These are phyloP conservation scores for Prototheca cutis DNA, from an alignment of 163 green algal genomes.

Conservation along the genomic window DNA sequence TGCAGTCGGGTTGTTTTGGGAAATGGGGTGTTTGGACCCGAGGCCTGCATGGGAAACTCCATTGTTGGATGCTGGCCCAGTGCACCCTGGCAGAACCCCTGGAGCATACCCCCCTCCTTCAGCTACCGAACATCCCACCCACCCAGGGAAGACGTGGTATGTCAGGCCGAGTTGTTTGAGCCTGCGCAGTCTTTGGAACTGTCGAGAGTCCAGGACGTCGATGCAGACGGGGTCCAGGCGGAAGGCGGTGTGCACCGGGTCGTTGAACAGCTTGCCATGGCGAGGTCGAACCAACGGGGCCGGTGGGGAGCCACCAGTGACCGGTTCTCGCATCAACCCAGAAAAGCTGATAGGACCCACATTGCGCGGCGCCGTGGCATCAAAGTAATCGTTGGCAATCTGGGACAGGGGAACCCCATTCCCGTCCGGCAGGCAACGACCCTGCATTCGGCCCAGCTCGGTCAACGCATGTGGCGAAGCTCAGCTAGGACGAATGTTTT, in stretches of 20 bases:
- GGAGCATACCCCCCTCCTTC: too few relatives aligned
- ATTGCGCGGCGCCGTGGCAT: not conserved
- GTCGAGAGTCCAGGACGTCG: conserved; percentile 62
- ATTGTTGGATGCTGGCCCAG: too few relatives aligned
- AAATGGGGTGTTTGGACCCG: not conserved
- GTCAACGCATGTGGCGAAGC: too few relatives aligned
- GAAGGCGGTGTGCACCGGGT: conserved; percentile 43
- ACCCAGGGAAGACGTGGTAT: conserved; percentile 54
- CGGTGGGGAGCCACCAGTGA: not conserved
- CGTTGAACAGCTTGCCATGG: conserved; percentile 33
- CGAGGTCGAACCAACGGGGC: not conserved
- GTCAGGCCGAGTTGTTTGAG: conserved; percentile 77
- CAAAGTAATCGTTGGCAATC: conserved; percentile 16
- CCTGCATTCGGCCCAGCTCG: too few relatives aligned
- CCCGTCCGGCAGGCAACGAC: too few relatives aligned
- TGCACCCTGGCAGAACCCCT: too few relatives aligned
- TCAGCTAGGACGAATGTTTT: too few relatives aligned
- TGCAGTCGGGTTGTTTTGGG: not conserved
- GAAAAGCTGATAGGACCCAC: conserved; percentile 3
- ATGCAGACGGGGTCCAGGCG: conserved; percentile 33
- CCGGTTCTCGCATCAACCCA: not conserved
- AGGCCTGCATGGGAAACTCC: too few relatives aligned
- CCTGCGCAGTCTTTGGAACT: conserved; percentile 73
- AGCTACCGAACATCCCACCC: too few relatives aligned
- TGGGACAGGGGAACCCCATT: conserved; percentile 17